Base-by-base conservation (phyloP, 768 basidiomycete genomes). In the Clathrus columnatus region DNA sequence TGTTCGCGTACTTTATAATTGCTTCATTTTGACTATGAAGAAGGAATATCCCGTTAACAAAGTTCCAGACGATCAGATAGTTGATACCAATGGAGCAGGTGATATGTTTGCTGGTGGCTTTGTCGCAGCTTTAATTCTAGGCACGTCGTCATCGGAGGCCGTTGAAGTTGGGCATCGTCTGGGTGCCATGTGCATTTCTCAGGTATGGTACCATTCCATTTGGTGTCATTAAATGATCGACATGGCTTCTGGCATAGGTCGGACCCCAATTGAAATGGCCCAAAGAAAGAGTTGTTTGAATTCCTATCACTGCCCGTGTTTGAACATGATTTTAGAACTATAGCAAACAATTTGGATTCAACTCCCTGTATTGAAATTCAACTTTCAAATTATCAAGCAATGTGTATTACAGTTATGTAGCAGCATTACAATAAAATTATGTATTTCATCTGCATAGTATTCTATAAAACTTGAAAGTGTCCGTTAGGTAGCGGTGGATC, bases 101-200 rank as follows among this genome's bases (percentile, higher is more conserved):
- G 95, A 99, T 68, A 91, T 91, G 43, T 98, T 99, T 63, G 92
- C 93, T 23, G 96, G 95, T 56, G 96, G 90, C 36, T 94, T 98
- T 79, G 70, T 97, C 51, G 96, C 91, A 50, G 94, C 86, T 1
- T 75, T 81, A 54, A 83, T 90, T 50, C 68, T 79, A 30, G 93
- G 91, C 11, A 96, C 91, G 77, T 71, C 65, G 26, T 64, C 91
- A 26, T 83, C 86, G 18, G 84, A 91, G 68, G 78, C 78, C 47
- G 79, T 99, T 57, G 81, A 86, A 71, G 82, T 78, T 26, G 96
- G 95, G 1, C 95, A 98, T 72, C 84, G 82, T 68, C 62, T 96
- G 63, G 94, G 87, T 41, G 73, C 80, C 48, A 89, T 93, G 79
- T 87, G 85, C 72, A 85, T 97, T 50, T 80, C 85, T 64, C 79